These are phyloP conservation scores for Imleria badia DNA, from an alignment of 768 basidiomycete species.

Conservation along the genomic window DNA sequence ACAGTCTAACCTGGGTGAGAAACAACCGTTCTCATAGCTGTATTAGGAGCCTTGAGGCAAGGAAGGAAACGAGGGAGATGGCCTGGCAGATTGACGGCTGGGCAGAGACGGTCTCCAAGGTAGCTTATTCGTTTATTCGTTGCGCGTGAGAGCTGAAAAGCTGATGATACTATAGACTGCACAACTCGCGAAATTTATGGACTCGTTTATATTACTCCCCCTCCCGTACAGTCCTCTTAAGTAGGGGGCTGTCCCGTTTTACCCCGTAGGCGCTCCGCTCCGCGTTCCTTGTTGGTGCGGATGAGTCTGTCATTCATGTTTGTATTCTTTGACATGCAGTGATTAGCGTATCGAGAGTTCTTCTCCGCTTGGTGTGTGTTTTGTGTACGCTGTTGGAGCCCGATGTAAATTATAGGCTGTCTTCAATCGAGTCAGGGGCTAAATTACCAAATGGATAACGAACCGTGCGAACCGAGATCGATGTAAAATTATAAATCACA, in stretches of 20 bases:
- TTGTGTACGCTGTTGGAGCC: not conserved
- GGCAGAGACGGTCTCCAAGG: slow-evolving; percentile 94
- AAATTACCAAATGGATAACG: slow-evolving; percentile 6
- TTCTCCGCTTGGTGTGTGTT: not conserved
- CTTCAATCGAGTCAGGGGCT: not conserved
- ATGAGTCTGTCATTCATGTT: not conserved
- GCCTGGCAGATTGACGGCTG: slow-evolving; percentile 96
- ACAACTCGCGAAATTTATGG: slow-evolving; percentile 84
- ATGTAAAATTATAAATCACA: slow-evolving; percentile 7
- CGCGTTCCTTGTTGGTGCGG: not conserved
- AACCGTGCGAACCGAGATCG: slow-evolving; percentile 21
- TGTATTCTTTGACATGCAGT: not conserved
- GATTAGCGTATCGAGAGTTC: not conserved
- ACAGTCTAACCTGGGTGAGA: slow-evolving; percentile 4
- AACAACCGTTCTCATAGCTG: slow-evolving; percentile 9
- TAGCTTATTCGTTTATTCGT: slow-evolving; percentile 31
- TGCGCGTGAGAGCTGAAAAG: not conserved
- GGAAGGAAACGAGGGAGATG: slow-evolving; percentile 83
- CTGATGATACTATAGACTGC: slow-evolving; percentile 61
- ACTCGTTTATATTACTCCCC: slow-evolving; percentile 78
- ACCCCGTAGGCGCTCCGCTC: not conserved
- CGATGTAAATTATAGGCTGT: too few relatives aligned
- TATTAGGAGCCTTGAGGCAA: slow-evolving; percentile 65
- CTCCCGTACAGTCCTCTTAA: slow-evolving; percentile 85
- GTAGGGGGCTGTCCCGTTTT: slow-evolving; percentile 34